Conservation (phyloP, 148 eudicot genomes). For the Arctostaphylos glauca region DNA sequence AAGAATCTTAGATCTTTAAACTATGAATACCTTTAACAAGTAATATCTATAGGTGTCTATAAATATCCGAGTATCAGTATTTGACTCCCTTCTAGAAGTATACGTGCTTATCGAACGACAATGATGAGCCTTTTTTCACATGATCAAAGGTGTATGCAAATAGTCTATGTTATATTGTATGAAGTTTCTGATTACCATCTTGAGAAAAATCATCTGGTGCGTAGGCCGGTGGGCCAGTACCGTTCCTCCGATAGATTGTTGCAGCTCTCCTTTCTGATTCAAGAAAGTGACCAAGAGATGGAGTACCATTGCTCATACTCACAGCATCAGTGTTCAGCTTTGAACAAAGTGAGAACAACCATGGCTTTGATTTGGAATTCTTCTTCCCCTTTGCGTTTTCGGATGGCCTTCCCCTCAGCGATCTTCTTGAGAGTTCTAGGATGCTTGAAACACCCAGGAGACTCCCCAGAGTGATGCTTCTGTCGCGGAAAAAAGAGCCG, state of each 20-base stretch:
- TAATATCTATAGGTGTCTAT: too few species aligned
- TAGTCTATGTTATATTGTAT: background rate
- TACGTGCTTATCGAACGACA: background rate
- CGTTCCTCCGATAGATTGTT: constrained; percentile 24
- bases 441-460: constrained; percentile 51
- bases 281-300: constrained; percentile 47
- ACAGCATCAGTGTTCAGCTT: constrained; percentile 42
- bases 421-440: constrained; percentile 47
- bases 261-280: constrained; percentile 50
- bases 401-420: constrained; percentile 29
- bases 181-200: background rate
- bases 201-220: constrained; percentile 25
- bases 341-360: constrained; percentile 57
- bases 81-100: background rate
- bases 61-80: background rate
- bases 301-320: constrained; percentile 17
- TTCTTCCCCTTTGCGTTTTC: constrained; percentile 30
- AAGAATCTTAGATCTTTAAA: background rate
- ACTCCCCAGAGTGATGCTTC: constrained; percentile 57
- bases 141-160: background rate
- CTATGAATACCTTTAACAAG: background rate
- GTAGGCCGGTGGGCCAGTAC: constrained; percentile 9
- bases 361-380: constrained; percentile 32
- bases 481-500: constrained; percentile 54
- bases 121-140: background rate